Evolutionary conservation across 257 asterid genomes (phyloP).

Genomic region (Linaria vulgaris): DNA sequence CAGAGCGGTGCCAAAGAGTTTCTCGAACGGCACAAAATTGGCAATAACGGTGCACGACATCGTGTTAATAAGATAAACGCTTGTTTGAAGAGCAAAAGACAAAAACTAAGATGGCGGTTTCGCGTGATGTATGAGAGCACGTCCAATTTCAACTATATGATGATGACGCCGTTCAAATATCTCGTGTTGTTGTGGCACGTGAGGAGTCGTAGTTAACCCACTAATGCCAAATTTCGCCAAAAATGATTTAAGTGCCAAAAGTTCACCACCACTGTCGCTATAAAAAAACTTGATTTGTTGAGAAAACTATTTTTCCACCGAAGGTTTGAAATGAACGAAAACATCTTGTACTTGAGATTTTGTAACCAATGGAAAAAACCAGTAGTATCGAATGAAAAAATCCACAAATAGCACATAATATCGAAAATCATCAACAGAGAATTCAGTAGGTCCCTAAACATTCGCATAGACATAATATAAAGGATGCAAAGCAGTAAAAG

Average conservation of each 20-base stretch:
- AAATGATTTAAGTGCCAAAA: background rate
- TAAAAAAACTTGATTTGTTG: background rate
- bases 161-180: background rate
- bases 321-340: background rate
- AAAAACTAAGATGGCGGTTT: background rate
- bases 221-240: background rate
- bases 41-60: background rate
- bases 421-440: too few relatives aligned
- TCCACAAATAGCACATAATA: too few relatives aligned
- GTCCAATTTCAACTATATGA: background rate
- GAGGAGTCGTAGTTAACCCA: background rate
- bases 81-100: background rate
- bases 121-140: background rate
- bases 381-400: too few relatives aligned
- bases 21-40: too few relatives aligned
- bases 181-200: background rate
- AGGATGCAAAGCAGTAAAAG: background rate
- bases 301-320: background rate
- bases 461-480: background rate
- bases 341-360: background rate
- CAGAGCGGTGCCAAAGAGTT: too few relatives aligned
- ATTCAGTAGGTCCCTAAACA: background rate
- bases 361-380: too few relatives aligned
- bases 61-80: background rate
- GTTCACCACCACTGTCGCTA: background rate